These are phyloP conservation scores for Ascochyta pisi DNA, from an alignment of 2,329 filamentous ascomycete species.

Conservation along the genomic window DNA sequence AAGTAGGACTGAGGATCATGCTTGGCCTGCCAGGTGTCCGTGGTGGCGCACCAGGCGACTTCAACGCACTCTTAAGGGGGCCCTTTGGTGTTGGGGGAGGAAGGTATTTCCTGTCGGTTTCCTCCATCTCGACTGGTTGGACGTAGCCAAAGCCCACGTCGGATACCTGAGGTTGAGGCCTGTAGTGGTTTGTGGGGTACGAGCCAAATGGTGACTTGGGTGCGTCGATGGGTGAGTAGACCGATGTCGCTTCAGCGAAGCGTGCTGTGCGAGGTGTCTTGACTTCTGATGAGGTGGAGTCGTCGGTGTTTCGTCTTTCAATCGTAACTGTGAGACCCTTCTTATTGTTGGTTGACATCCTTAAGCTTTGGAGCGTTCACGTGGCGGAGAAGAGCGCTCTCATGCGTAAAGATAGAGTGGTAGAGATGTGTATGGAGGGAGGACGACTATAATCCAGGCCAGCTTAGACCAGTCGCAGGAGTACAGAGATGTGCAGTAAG, in stretches of 20 bases:
- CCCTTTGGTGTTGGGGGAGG: constrained; percentile 70
- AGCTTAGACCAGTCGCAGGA: constrained; percentile 48
- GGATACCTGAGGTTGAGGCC: constrained; percentile 73
- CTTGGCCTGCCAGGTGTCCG: constrained; percentile 60
- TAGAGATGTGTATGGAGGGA: constrained; percentile 37
- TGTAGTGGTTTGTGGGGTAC: constrained; percentile 63
- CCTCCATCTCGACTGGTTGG: constrained; percentile 62
- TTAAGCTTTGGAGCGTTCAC: constrained; percentile 45
- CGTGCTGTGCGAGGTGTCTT: constrained; percentile 77
- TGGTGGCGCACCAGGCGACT: constrained; percentile 80
- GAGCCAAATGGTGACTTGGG: constrained; percentile 54
- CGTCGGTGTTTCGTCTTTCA: constrained; percentile 50
- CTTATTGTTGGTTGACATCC: constrained; percentile 57
- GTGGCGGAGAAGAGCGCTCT: constrained; percentile 41
- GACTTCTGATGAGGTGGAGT: constrained; percentile 51
- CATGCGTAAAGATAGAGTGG: constrained; percentile 31
- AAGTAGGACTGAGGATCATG: constrained; percentile 89
- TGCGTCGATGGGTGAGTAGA: constrained; percentile 76
- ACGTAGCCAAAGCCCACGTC: constrained; percentile 96
- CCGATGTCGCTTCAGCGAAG: constrained; percentile 80
- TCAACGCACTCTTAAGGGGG: constrained; percentile 89
- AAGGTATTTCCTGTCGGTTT: constrained; percentile 55
- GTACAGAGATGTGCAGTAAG: constrained; percentile 26
- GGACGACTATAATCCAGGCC: constrained; percentile 47
- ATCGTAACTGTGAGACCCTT: constrained; percentile 51